A percentile compares a stretch with the other conserved stretches of the same genome.
These are phyloP conservation scores for Coleophoma crateriformis DNA, from an alignment of 2,329 filamentous ascomycete genomes.

Conservation along the genomic window DNA sequence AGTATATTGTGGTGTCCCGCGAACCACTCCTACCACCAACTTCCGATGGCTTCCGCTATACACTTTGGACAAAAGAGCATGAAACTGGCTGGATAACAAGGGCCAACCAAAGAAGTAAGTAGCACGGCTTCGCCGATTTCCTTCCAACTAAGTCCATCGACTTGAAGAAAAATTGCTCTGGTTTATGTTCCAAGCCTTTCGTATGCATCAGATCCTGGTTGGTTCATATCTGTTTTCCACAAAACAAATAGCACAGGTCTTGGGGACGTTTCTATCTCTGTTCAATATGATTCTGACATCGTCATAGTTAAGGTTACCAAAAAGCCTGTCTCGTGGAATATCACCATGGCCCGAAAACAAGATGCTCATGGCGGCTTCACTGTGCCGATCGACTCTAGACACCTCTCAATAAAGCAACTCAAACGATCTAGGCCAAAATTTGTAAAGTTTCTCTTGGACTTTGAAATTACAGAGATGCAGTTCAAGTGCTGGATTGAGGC, in stretches of 20 bases:
- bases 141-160: not conserved
- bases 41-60: constrained; percentile 3
- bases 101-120: constrained; percentile 1
- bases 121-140: not conserved
- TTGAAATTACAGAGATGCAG: constrained; percentile 12
- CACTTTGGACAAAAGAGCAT: constrained; percentile 8
- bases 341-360: constrained; percentile 7
- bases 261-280: no score
- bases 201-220: no score
- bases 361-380: constrained; percentile 1
- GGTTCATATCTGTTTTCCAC: no score
- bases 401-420: constrained; percentile 2
- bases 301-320: constrained; percentile 6
- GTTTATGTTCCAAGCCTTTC: no score
- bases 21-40: not conserved
- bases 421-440: constrained; percentile 3
- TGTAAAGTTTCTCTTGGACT: constrained; percentile 1
- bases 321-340: constrained; percentile 4
- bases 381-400: not conserved
- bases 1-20: constrained; percentile 9
- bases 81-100: constrained; percentile 3
- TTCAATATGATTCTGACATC: not conserved
- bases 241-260: no score
- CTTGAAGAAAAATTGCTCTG: not conserved
- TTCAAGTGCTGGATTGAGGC: not conserved